phyloP scores from a whole-genome alignment of 345 rosid species.

The Toxicodendron radicans region DNA sequence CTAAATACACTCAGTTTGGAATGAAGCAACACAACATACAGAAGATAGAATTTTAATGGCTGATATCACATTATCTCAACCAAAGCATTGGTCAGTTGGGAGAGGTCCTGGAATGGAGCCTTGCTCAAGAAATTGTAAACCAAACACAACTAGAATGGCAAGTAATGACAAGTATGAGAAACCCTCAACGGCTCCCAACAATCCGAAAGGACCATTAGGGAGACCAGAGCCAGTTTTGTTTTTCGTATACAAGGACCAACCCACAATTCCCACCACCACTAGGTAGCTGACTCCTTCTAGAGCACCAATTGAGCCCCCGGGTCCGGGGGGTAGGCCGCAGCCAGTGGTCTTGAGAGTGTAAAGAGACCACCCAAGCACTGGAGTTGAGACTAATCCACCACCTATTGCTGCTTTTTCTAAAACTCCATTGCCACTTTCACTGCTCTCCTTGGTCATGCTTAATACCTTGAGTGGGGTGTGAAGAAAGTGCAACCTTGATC shows the following conservation, averaged over 20 bases:
- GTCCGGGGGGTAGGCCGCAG: constrained; percentile 86
- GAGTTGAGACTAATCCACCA: constrained; percentile 69
- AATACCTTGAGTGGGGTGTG: constrained; percentile 25
- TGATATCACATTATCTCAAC: constrained; percentile 24
- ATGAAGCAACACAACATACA: constrained; percentile 7
- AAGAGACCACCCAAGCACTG: constrained; percentile 84
- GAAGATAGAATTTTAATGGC: constrained; percentile 24
- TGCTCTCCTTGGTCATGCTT: constrained; percentile 63
- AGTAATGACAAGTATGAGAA: constrained; percentile 64
- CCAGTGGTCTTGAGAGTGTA: constrained; percentile 87
- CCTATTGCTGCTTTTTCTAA: constrained; percentile 53
- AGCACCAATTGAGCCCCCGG: constrained; percentile 79
- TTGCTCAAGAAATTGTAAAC: constrained; percentile 58
- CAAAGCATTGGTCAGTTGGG: constrained; percentile 84
- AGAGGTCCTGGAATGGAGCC: constrained; percentile 83
- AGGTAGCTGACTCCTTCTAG: constrained; percentile 90
- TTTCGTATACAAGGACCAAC: constrained; percentile 81
- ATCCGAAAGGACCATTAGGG: constrained; percentile 76
- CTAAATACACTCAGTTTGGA: background rate
- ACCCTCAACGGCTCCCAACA: constrained; percentile 84
- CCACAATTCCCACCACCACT: constrained; percentile 63
- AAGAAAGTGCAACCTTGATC: background rate
- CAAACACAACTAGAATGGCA: constrained; percentile 70
- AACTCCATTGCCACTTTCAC: constrained; percentile 36
- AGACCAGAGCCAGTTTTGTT: constrained; percentile 83